A percentile compares a stretch with the other conserved stretches of the same genome.
phyloP scores from a whole-genome alignment of 176 grass and related monocot genomes.

The Carex myosuroides region DNA sequence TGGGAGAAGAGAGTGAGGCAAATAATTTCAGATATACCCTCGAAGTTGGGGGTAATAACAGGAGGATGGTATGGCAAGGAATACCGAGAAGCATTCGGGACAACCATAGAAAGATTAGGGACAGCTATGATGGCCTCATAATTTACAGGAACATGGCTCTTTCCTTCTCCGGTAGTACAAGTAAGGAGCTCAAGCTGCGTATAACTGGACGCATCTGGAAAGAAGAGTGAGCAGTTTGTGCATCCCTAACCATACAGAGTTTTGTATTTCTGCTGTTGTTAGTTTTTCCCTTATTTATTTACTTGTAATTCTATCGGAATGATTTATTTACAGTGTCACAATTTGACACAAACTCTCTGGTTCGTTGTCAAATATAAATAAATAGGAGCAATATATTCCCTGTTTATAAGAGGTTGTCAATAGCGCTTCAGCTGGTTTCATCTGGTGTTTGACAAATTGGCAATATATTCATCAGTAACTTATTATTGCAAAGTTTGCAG shows the following conservation, averaged over 20 bases:
- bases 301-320: not conserved
- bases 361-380: not conserved
- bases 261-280: not conserved
- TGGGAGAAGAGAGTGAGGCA: conserved; percentile 23
- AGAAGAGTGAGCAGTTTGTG: conserved; percentile 12
- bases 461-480: not conserved
- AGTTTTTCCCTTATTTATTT: not conserved
- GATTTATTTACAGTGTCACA: conserved; percentile 4
- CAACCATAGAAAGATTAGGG: conserved; percentile 23
- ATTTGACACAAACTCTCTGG: not conserved
- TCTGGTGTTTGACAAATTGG: not conserved
- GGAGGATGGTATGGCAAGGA: conserved; percentile 24
- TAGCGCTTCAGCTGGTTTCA: not conserved
- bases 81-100: conserved; percentile 27
- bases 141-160: conserved; percentile 17
- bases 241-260: not conserved
- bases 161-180: not conserved
- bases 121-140: conserved; percentile 23
- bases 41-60: conserved; percentile 21
- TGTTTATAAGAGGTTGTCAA: not conserved
- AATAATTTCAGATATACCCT: conserved; percentile 28
- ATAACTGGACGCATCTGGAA: conserved; percentile 23
- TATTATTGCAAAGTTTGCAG: not conserved
- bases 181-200: conserved; percentile 15
- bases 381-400: not conserved